Evolutionary conservation across 225 moss, liverwort and hornwort genomes (phyloP).

Genomic region (Ulota crispa): DNA sequence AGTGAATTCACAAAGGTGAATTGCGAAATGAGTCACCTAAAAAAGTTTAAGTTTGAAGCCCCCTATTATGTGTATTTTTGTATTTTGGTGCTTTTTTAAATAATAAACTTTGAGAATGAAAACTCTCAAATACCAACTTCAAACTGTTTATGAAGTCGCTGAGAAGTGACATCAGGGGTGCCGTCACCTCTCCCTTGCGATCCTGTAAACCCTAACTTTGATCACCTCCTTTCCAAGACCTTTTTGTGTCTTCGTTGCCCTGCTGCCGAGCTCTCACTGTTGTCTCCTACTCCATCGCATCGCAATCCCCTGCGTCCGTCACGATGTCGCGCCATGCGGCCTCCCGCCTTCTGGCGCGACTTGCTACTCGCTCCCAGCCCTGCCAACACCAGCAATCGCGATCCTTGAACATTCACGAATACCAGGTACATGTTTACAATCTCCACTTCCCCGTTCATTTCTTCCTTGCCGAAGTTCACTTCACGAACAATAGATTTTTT

Average conservation of each 20-base stretch:
- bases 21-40: no score
- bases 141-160: no score
- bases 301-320: background rate
- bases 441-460: background rate
- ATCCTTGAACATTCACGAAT: constrained; percentile 81
- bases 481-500: background rate
- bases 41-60: no score
- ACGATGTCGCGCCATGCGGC: constrained; percentile 57
- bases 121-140: no score
- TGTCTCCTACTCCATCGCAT: background rate
- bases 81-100: no score
- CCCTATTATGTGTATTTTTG: no score
- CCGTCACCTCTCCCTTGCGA: no score
- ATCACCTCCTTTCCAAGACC: background rate
- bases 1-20: no score
- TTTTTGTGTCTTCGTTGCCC: no score
- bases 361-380: constrained; percentile 35
- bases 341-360: constrained; percentile 45
- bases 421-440: constrained; percentile 45
- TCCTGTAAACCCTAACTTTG: constrained; percentile 20
- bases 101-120: no score
- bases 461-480: background rate
- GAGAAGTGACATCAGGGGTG: no score
- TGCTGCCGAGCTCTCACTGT: background rate
- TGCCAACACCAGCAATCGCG: constrained; percentile 77